Evolutionary conservation across 164 flowering plant genomes (phyloP), one percentile per base, ranked within the genome.

Genomic region (Magnolia officinalis): DNA sequence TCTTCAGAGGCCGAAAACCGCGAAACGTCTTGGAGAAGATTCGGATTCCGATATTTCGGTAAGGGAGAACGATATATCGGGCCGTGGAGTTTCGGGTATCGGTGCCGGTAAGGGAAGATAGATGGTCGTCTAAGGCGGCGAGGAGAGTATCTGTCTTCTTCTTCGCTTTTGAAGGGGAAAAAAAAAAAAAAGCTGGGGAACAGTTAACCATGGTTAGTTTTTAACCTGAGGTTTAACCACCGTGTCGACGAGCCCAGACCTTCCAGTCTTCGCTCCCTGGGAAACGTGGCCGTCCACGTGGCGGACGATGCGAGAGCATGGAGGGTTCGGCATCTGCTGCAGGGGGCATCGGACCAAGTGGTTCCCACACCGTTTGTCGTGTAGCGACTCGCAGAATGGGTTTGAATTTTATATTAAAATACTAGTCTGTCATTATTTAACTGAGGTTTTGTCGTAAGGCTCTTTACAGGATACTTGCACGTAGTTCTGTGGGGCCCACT

Each of bases 211-310:
- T 29, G 71, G 71, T 67, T 67, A 67, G 20, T 3, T 26, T 4
- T 29, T 14, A 26, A 67, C 49, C 50, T 1, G n/a, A 67, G 71
- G 29, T 29, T 31, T 2, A 65, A 24, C 29, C 37, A 37, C 26
- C 26, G 26, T 4, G 49, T 26, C 18, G 7, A 18, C n/a, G 8
- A 14, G 31, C 6, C 24, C 50, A 37, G 31, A 26, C 20, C 50
- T 16, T 50, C 71, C 71, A 18, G 71, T 68, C 70, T 37, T 1
- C 13, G 23, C 10, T 29, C 37, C 37, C 21, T 14, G 66, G 73
- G 70, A 31, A 24, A n/a, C 19, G 65, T 74, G 2, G 45, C 77
- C 82, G 74, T 70, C 65, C 76, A 80, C 79, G 74, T 80, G 79
- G 76, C 73, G 20, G 49, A 37, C 16, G 23, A 49, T 26, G 23